These are phyloP conservation scores for Ephemerocybe angulata DNA, from an alignment of 768 basidiomycete species.

Conservation along the genomic window DNA sequence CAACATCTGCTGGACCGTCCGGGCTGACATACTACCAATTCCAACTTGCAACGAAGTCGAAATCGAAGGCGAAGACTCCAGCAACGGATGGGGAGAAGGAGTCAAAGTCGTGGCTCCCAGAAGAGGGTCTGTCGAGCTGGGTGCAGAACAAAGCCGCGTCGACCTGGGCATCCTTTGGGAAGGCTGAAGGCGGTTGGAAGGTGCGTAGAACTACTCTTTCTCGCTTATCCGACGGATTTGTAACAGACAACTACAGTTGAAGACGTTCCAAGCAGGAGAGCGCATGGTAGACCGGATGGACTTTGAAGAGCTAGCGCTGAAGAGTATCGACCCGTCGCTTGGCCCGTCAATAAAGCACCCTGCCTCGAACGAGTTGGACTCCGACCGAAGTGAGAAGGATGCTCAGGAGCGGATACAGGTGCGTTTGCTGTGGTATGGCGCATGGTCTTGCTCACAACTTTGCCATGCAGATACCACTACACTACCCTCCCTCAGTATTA, in stretches of 20 bases:
- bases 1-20: not conserved
- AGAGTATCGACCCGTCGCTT: slow-evolving; percentile 65
- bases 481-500: slow-evolving; percentile 52
- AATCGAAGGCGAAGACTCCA: no score
- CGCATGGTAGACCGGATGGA: slow-evolving; percentile 67
- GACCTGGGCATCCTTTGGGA: slow-evolving; percentile 67
- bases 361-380: slow-evolving; percentile 19
- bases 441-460: not conserved
- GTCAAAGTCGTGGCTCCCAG: no score
- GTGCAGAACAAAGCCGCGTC: slow-evolving; percentile 47
- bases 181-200: slow-evolving; percentile 70
- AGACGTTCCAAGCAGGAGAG: slow-evolving; percentile 61
- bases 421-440: not conserved
- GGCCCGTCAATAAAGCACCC: slow-evolving; percentile 46
- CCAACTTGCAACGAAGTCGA: no score
- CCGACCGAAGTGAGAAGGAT: slow-evolving; percentile 3
- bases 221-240: not conserved
- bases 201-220: slow-evolving; percentile 35
- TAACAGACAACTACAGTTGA: slow-evolving; percentile 39
- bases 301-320: slow-evolving; percentile 77
- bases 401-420: slow-evolving; percentile 4
- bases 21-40: slow-evolving; percentile 43
- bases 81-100: no score
- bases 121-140: slow-evolving; percentile 47
- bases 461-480: slow-evolving; percentile 53